Base-by-base conservation (phyloP, 75 land plant species). In the Sequoiadendron giganteum region DNA sequence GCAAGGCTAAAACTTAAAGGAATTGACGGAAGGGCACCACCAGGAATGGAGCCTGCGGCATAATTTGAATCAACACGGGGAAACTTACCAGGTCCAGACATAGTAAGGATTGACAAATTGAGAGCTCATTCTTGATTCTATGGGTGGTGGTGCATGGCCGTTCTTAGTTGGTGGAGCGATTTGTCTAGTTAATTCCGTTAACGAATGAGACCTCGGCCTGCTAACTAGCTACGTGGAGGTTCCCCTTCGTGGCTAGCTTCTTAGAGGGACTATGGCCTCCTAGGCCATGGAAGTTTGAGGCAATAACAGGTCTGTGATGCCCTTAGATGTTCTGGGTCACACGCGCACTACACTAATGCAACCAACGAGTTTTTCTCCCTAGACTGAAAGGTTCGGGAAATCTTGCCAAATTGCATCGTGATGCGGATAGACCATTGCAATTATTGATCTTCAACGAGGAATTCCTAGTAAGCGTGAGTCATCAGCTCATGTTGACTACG, bases 291-390 rank as follows among this genome's bases (percentile, higher is more conserved):
- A 93, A 93, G 94, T 93, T 93, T 93, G 94, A 92, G 94, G 94
- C 93, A 93, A 93, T 93, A 93, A 92, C 89, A 93, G 91, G 94
- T 93, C 91, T 93, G 90, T 93, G 94, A 93, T 93, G 93, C 93
- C 92, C 92, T 91, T 91, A 89, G 90, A 91, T 89, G 90, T 89
- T 91, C 90, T 89, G 79, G 92, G 90, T 86, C 90, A 77, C 92
- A 89, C 90, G 88, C 90, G 87, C 58, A 88, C 90, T 90, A 90
- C 91, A 90, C 89, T 87, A 88, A 89, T 89, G 90, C 68, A 89
- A 72, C 65, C 25, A 58, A 58, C 6, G 4, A 58, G 25, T 18
- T 58, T 58, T 38, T 8, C 19, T 36, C 11, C 89, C 88, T 91
- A 77, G 89, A 86, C 92, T 86, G 83, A 85, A 2, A 89, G 85